Percentiles rank a stretch among this genome's conserved stretches.
phyloP scores from a whole-genome alignment of 768 basidiomycete species.

The Boletus rufocinnamomeus region DNA sequence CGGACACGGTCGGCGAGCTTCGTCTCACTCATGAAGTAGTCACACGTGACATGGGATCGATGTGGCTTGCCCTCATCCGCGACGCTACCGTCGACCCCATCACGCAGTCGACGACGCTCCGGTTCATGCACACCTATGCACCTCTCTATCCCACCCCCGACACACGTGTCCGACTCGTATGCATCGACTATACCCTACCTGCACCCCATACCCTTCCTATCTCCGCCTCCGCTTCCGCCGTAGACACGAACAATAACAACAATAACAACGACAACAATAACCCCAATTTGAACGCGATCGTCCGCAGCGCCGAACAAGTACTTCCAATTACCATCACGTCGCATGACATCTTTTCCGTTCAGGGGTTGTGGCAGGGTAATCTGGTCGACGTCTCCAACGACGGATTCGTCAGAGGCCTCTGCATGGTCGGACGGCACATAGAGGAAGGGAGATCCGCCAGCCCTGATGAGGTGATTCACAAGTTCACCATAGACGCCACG shows the following conservation, averaged over 20 bases:
- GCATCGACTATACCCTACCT: conserved; percentile 20
- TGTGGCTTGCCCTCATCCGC: conserved; percentile 20
- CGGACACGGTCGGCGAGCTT: conserved; percentile 10
- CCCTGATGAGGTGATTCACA: conserved; percentile 6
- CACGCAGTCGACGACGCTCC: conserved; percentile 20
- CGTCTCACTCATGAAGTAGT: conserved; percentile 24
- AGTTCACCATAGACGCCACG: conserved; percentile 23
- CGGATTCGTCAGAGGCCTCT: conserved; percentile 20
- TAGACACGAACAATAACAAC: not conserved
- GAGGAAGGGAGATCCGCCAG: not conserved
- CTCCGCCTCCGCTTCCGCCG: not conserved
- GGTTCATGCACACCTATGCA: conserved; percentile 21
- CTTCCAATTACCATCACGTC: conserved; percentile 10
- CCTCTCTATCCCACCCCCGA: not conserved
- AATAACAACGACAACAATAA: not conserved
- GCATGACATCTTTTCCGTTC: conserved; percentile 16
- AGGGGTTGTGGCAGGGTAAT: conserved; percentile 15
- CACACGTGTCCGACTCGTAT: conserved; percentile 11
- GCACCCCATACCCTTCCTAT: not conserved
- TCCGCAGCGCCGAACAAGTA: conserved; percentile 4
- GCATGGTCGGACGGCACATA: not conserved
- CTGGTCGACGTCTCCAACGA: conserved; percentile 17
- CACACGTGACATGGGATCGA: conserved; percentile 9
- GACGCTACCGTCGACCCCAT: conserved; percentile 9
- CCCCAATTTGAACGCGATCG: conserved; percentile 4